Evolutionary conservation across 257 asterid genomes (phyloP).

Genomic region (Solanum sitiens): DNA sequence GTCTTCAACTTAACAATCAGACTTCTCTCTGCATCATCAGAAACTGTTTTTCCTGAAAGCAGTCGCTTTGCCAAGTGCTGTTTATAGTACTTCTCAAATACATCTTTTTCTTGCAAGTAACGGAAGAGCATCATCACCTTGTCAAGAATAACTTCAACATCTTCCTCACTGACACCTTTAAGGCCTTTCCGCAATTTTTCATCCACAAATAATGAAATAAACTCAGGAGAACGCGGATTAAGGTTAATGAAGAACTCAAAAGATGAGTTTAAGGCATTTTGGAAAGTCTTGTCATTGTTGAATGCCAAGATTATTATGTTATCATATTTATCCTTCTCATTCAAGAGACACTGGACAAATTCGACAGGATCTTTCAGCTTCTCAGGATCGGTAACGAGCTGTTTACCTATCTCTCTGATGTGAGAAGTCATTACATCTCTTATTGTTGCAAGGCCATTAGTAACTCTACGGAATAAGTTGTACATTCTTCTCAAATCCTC

Average conservation of each 20-base stretch:
- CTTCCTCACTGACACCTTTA: conserved; percentile 84
- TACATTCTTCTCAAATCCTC: conserved; percentile 88
- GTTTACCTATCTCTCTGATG: conserved; percentile 73
- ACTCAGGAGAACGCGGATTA: conserved; percentile 87
- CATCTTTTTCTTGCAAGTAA: conserved; percentile 88
- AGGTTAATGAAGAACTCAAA: conserved; percentile 81
- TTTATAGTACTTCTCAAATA: conserved; percentile 84
- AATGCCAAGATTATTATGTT: conserved; percentile 56
- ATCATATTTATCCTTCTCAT: conserved; percentile 69
- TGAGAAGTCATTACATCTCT: conserved; percentile 79
- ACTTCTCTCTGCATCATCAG: conserved; percentile 92
- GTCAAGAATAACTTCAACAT: conserved; percentile 68
- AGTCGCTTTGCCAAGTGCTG: conserved; percentile 91
- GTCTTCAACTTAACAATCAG: conserved; percentile 78
- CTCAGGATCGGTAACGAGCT: conserved; percentile 89
- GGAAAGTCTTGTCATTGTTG: conserved; percentile 75
- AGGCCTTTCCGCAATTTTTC: conserved; percentile 76
- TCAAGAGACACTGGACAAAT: conserved; percentile 68
- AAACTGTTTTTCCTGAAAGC: conserved; percentile 67
- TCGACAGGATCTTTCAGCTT: conserved; percentile 81
- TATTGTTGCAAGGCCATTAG: conserved; percentile 59
- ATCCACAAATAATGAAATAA: conserved; percentile 74
- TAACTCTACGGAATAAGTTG: conserved; percentile 55
- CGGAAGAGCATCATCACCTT: conserved; percentile 90
- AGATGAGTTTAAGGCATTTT: conserved; percentile 79